Evolutionary conservation across 2,329 filamentous ascomycete species (phyloP).

Genomic region (Botrytis byssoidea): DNA sequence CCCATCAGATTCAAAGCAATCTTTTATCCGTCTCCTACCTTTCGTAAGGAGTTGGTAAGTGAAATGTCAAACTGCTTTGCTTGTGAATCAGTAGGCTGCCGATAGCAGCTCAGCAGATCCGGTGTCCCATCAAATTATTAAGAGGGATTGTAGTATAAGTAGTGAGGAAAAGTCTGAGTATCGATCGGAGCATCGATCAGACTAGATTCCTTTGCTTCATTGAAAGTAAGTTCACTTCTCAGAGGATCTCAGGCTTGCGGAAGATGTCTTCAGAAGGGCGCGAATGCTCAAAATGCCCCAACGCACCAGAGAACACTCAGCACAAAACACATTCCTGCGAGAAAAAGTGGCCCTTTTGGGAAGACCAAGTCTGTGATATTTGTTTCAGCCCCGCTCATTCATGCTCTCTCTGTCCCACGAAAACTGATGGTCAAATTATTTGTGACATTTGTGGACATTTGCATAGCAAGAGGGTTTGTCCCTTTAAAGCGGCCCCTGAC

Average conservation of each 20-base stretch:
- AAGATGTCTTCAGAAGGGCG: neutral
- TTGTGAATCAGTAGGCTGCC: neutral
- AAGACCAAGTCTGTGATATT: neutral
- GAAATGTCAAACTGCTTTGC: too few species aligned
- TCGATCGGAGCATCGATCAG: neutral
- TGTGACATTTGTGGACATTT: neutral
- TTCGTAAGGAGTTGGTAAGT: too few species aligned
- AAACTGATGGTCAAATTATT: too few species aligned
- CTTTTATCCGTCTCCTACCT: neutral
- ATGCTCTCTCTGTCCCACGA: neutral
- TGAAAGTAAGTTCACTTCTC: neutral
- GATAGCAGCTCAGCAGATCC: neutral
- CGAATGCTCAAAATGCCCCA: neutral
- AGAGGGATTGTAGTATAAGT: neutral
- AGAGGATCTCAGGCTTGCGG: neutral
- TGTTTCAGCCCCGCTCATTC: neutral
- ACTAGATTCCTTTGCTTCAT: too few species aligned
- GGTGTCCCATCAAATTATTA: fast-evolving
- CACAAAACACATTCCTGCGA: neutral
- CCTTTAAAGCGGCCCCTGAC: neutral
- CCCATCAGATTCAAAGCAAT: neutral
- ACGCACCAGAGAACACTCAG: neutral
- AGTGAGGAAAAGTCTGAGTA: neutral
- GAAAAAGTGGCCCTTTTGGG: neutral
- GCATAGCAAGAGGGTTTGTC: neutral